phyloP scores from a whole-genome alignment of 2,329 filamentous ascomycete species.

The Fusarium longipes region DNA sequence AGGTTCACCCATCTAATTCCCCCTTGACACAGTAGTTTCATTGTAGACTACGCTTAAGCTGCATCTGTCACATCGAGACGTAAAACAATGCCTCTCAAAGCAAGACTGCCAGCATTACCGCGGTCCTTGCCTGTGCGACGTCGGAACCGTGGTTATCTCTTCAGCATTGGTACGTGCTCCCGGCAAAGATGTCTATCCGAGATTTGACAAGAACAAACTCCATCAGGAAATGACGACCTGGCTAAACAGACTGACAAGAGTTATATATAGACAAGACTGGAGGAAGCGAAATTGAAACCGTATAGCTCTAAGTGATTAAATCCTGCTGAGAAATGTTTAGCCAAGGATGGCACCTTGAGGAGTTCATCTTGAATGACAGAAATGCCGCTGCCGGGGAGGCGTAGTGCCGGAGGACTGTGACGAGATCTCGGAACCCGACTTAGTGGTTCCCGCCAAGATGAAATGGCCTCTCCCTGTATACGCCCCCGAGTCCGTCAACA shows the following conservation, averaged over 20 bases:
- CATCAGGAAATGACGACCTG: neutral
- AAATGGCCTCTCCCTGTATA: constrained; percentile 6
- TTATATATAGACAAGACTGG: neutral
- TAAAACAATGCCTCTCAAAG: neutral
- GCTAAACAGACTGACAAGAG: neutral
- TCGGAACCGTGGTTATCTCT: neutral
- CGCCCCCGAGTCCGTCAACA: neutral
- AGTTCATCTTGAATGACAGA: neutral
- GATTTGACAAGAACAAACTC: neutral
- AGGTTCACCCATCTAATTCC: neutral
- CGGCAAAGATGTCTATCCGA: neutral
- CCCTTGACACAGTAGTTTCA: neutral
- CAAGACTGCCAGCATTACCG: neutral
- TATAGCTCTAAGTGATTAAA: neutral
- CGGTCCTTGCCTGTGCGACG: neutral
- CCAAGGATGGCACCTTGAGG: neutral
- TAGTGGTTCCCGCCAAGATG: constrained; percentile 25
- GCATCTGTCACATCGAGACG: neutral
- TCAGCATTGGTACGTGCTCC: neutral
- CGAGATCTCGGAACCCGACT: constrained; percentile 18
- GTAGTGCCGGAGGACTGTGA: constrained; percentile 29
- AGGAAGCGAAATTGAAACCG: neutral
- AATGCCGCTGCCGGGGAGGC: constrained; percentile 5
- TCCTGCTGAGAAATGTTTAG: neutral
- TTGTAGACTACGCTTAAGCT: neutral